Conservation (phyloP, 1,139 yeast species). For the Geotrichum citri-aurantii region DNA sequence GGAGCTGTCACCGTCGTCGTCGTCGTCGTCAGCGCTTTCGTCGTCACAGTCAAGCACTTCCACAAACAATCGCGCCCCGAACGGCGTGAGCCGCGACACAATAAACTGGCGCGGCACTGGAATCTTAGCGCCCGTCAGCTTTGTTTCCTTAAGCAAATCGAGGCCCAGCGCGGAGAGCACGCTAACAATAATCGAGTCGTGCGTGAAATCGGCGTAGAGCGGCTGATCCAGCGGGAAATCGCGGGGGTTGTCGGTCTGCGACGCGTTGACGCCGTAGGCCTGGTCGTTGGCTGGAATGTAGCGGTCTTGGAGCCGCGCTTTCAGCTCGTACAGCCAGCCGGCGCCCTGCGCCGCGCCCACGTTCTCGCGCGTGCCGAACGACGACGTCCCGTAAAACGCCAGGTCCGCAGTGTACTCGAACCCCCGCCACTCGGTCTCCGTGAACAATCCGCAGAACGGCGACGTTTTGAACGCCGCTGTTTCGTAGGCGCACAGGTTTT, state of each 20-base stretch:
- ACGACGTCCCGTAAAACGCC: slow-evolving; percentile 37
- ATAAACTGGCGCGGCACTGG: slow-evolving; percentile 41
- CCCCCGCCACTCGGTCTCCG: slow-evolving; percentile 47
- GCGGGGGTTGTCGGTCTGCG: slow-evolving; percentile 29
- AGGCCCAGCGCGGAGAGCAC: slow-evolving; percentile 40
- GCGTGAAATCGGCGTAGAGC: slow-evolving; percentile 42
- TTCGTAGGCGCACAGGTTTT: slow-evolving; percentile 46
- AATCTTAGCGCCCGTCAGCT: slow-evolving; percentile 34
- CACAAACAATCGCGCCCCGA: slow-evolving; percentile 40
- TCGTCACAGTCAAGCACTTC: slow-evolving; percentile 39
- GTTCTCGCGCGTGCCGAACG: slow-evolving; percentile 34
- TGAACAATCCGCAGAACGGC: slow-evolving; percentile 45
- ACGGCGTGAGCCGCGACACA: slow-evolving; percentile 40
- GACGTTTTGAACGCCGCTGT: slow-evolving; percentile 46
- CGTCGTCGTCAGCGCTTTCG: slow-evolving; percentile 13
- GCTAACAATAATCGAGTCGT: slow-evolving; percentile 38
- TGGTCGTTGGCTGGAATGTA: slow-evolving; percentile 26
- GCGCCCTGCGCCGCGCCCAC: slow-evolving; percentile 40
- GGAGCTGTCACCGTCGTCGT: neutral
- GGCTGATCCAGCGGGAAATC: slow-evolving; percentile 41
- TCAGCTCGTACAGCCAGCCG: slow-evolving; percentile 41
- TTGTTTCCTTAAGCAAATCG: slow-evolving; percentile 33
- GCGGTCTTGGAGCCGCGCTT: slow-evolving; percentile 34
- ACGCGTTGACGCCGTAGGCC: slow-evolving; percentile 36
- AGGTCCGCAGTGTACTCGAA: slow-evolving; percentile 44